phyloP scores from a whole-genome alignment of 805 yeast species.

The Ogataea neopini region DNA sequence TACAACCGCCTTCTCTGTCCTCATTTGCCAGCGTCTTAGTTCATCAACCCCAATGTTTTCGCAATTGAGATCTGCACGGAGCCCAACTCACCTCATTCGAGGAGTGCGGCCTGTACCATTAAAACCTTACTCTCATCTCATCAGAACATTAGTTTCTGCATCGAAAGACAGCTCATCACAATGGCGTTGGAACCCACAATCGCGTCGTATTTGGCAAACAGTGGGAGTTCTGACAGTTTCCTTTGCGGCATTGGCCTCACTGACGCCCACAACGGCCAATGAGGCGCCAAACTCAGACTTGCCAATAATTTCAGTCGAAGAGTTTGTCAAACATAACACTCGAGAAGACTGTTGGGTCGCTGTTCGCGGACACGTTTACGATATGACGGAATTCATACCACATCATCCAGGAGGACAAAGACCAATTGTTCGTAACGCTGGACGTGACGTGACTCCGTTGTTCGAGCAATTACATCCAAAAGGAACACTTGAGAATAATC shows the following conservation, averaged over 20 bases:
- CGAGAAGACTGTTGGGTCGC: slow-evolving; percentile 81
- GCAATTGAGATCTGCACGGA: not conserved
- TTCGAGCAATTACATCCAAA: slow-evolving; percentile 90
- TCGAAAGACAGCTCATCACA: not conserved
- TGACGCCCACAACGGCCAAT: not conserved
- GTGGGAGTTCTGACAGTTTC: not conserved
- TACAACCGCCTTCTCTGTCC: no score
- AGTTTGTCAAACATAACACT: slow-evolving; percentile 53
- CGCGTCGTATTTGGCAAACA: not conserved
- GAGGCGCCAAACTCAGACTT: not conserved
- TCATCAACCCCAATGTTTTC: not conserved
- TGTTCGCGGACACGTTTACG: slow-evolving; percentile 76
- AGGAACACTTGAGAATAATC: slow-evolving; percentile 70
- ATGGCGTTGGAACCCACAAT: not conserved
- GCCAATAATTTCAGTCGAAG: slow-evolving; percentile 33
- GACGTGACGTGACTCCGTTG: slow-evolving; percentile 59
- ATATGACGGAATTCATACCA: slow-evolving; percentile 59
- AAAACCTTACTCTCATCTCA: not conserved
- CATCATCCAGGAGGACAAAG: slow-evolving; percentile 55
- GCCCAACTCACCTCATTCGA: not conserved
- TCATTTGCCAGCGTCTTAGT: no score
- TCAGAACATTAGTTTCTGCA: not conserved
- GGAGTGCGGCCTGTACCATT: not conserved
- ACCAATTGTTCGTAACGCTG: slow-evolving; percentile 47
- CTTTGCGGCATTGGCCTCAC: not conserved